Percentiles rank a stretch among this genome's conserved stretches.
Conservation (phyloP, 306 rosid species). For the Castanea sativa region DNA sequence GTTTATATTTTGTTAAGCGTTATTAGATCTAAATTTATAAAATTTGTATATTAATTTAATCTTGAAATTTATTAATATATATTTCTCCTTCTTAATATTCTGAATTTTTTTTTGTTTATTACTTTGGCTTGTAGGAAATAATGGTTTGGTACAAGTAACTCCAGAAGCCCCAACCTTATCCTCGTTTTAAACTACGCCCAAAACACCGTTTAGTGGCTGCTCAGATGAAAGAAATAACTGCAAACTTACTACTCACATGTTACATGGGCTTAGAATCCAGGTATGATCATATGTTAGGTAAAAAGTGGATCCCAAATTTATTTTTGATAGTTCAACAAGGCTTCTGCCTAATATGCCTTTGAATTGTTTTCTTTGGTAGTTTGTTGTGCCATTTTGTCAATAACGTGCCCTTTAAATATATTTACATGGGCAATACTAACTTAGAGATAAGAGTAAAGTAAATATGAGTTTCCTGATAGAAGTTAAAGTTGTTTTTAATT, state of each 20-base stretch:
- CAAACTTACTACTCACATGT: not conserved
- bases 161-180: not conserved
- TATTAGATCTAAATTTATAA: no score
- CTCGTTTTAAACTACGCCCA: not conserved
- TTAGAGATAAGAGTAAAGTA: not conserved
- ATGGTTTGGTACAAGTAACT: not conserved
- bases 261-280: not conserved
- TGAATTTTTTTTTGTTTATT: no score
- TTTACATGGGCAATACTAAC: not conserved
- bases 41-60: no score
- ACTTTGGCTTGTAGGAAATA: no score
- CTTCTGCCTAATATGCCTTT: not conserved
- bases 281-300: not conserved
- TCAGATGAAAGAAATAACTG: constrained; percentile 1
- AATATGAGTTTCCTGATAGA: not conserved
- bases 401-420: not conserved
- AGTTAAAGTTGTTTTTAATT: no score
- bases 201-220: not conserved
- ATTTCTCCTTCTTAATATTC: no score
- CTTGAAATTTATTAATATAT: no score
- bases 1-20: no score
- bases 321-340: not conserved
- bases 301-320: not conserved
- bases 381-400: not conserved
- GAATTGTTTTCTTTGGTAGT: not conserved